Percentiles rank a stretch among this genome's conserved stretches.
These are phyloP conservation scores for Colletotrichum neosansevieriae DNA, from an alignment of 2,329 filamentous ascomycete species.

Conservation along the genomic window DNA sequence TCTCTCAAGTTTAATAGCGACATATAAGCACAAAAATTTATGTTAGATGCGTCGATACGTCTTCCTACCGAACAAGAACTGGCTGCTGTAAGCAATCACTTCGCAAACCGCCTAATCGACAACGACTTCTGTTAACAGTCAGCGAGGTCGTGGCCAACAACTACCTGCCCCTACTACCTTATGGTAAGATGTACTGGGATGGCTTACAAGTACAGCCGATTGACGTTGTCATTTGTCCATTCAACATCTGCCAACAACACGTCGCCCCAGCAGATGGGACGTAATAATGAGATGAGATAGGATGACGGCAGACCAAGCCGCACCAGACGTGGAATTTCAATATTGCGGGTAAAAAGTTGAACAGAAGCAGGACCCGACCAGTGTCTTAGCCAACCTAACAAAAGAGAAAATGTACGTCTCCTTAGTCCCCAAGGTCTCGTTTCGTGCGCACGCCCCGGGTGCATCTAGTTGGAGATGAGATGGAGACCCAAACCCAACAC, in stretches of 20 bases:
- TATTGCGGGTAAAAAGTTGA: constrained; percentile 19
- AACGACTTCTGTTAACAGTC: not conserved
- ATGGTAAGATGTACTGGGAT: too few species aligned
- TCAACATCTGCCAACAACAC: constrained; percentile 11
- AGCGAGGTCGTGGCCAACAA: constrained; percentile 8
- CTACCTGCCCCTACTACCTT: not conserved
- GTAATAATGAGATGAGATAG: constrained; percentile 1
- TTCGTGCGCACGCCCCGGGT: constrained; percentile 7
- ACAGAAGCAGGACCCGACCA: constrained; percentile 18
- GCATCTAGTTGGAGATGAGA: not conserved
- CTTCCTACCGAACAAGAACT: constrained; percentile 17
- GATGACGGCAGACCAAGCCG: constrained; percentile 24
- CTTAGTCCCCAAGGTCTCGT: not conserved
- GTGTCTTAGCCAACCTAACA: too few species aligned
- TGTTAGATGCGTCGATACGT: constrained; percentile 12
- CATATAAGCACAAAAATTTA: constrained; percentile 21
- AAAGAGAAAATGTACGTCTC: not conserved
- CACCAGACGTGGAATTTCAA: constrained; percentile 3
- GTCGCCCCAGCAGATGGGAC: constrained; percentile 2
- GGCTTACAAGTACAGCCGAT: not conserved
- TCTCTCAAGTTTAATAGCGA: not conserved
- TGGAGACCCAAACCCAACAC: not conserved
- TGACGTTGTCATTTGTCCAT: not conserved
- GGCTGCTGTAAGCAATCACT: constrained; percentile 19
- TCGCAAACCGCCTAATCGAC: not conserved